These are phyloP conservation scores for Catunica adiposa DNA, from an alignment of 2,329 filamentous ascomycete genomes.

Conservation along the genomic window DNA sequence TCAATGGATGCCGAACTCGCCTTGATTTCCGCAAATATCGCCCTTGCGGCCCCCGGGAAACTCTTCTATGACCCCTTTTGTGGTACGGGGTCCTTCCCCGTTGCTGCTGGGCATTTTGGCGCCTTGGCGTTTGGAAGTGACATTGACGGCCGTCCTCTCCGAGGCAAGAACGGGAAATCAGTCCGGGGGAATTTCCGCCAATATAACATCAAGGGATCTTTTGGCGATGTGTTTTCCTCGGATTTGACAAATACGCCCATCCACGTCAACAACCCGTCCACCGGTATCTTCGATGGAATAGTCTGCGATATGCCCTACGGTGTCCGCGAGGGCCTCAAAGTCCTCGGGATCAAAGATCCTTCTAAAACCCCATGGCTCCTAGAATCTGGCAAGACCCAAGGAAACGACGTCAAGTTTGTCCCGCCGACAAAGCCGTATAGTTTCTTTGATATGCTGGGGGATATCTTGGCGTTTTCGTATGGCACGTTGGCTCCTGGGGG, in stretches of 20 bases:
- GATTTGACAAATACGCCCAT: conserved; percentile 82
- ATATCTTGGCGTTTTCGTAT: conserved; percentile 71
- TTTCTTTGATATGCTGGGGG: conserved; percentile 76
- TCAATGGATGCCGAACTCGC: conserved; percentile 94
- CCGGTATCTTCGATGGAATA: conserved; percentile 68
- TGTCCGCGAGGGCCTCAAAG: conserved; percentile 77
- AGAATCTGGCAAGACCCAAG: conserved; percentile 51
- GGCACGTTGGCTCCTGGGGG: conserved; percentile 62
- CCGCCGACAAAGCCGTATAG: conserved; percentile 85
- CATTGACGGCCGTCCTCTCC: conserved; percentile 79
- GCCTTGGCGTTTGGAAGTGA: conserved; percentile 73
- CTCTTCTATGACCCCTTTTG: conserved; percentile 91
- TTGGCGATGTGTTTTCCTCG: conserved; percentile 66
- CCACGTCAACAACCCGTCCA: conserved; percentile 25
- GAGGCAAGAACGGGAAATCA: conserved; percentile 46
- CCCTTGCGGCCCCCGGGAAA: conserved; percentile 64
- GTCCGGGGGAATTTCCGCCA: conserved; percentile 62
- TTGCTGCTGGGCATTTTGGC: conserved; percentile 83
- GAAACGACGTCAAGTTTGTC: conserved; percentile 56
- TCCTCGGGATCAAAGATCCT: conserved; percentile 61
- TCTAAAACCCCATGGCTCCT: conserved; percentile 42
- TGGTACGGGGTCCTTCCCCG: conserved; percentile 81
- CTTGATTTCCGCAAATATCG: conserved; percentile 81
- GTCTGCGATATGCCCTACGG: conserved; percentile 94
- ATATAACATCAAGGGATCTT: conserved; percentile 49